Base-by-base conservation (phyloP, 2,329 filamentous ascomycete species). In the Exophiala sideris region DNA sequence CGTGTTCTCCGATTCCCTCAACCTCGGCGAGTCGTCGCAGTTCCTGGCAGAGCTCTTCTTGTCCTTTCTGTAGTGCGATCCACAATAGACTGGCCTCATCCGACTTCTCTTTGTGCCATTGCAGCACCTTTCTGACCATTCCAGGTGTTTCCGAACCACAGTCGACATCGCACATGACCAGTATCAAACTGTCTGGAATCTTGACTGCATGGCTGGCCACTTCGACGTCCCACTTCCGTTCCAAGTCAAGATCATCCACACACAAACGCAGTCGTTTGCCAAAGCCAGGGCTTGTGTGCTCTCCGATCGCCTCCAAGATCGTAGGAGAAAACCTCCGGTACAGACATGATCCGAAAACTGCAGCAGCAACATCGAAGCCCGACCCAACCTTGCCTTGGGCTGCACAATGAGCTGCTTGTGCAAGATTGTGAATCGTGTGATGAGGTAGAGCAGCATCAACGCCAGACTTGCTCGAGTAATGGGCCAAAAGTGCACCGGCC, bases 351-450 rank as follows among this genome's bases (percentile, higher is more conserved):
- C 94, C 94, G 70, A 90, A 96, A 12, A 96, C 90, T 14, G 94
- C 94, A 21, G 88, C 86, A 0, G 92, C 94, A 48, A 99, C 88
- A 68, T 99, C 94, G 69, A 99, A 99, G 16, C 94, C 94, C 1
- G 88, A 94, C 46, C 94, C 94, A 14, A 99, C 86, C 72, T 99
- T 99, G 20, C 94, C 94, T 74, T 99, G 94, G 0, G 94, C 94
- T 1, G 92, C 90, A 68, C 92, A 96, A 74, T 99, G 94, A 3
- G 90, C 87, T 1, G 89, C 88, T 76, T 99, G 94, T 0, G 92
- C 87, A 47, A 99, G 84, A 72, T 97, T 97, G 76, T 99, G 94
- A 76, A 68, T 89, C 64, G 11, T 70, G 41, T 47, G 52, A 5
- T 50, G 56, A 16, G 52, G 40, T 14, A 59, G 29, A 5, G 16